Conservation (phyloP, 1,284 basidiomycete genomes). For the Tylopilus sp. region DNA sequence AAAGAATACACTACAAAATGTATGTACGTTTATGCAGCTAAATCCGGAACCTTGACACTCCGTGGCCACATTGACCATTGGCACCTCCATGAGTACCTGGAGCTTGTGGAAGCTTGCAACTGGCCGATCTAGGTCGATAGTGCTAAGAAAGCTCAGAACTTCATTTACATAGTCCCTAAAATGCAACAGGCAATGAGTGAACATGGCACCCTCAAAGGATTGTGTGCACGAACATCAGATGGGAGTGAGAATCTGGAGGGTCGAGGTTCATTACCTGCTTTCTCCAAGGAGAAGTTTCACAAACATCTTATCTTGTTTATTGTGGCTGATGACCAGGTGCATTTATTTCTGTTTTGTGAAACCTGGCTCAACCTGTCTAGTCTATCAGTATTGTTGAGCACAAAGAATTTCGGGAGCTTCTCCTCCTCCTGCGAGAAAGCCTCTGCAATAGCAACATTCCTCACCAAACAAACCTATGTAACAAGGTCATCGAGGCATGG, state of each 20-base stretch:
- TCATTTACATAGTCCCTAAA: background rate
- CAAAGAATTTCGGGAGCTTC: conserved; percentile 11
- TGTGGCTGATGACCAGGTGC: conserved; percentile 10
- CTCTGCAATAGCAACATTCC: conserved; percentile 8
- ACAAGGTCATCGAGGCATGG: conserved; percentile 10
- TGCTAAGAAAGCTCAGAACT: background rate
- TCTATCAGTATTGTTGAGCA: conserved; percentile 1
- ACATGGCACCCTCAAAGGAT: background rate
- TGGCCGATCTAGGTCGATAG: conserved; percentile 5
- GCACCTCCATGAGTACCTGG: conserved; percentile 3
- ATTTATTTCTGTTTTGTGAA: background rate
- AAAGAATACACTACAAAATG: background rate
- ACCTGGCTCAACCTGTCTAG: background rate
- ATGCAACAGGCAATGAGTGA: background rate
- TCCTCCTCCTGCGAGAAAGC: conserved; percentile 5
- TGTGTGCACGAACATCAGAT: background rate
- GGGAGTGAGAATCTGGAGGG: background rate
- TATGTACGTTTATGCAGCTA: background rate
- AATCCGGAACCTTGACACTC: background rate
- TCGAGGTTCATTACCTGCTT: background rate
- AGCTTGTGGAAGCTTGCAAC: background rate
- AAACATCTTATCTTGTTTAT: conserved; percentile 5
- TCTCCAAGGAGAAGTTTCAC: background rate
- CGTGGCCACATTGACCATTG: background rate
- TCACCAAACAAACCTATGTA: conserved; percentile 2